A percentile compares a stretch with the other conserved stretches of the same genome.
Conservation (phyloP, 768 basidiomycete species). For the Xerocomus spinulosus region DNA sequence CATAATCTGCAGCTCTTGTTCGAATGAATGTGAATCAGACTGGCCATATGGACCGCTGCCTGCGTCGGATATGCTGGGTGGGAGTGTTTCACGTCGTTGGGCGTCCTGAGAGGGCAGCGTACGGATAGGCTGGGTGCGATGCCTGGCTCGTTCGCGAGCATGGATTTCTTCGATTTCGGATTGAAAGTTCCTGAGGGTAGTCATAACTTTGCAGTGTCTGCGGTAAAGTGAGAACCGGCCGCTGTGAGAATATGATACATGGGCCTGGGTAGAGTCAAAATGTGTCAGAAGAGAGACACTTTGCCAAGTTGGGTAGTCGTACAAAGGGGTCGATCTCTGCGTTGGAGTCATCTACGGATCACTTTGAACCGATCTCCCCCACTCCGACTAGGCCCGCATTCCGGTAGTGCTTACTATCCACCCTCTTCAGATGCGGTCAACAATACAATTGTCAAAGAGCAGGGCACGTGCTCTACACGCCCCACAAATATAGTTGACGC, state of each 20-base stretch:
- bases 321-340: neutral
- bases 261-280: constrained; percentile 2
- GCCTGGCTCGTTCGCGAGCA: constrained; percentile 59
- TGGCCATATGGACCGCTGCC: neutral
- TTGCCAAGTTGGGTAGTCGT: neutral
- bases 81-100: constrained; percentile 48
- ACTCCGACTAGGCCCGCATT: neutral
- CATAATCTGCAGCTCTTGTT: constrained; percentile 17
- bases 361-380: no score
- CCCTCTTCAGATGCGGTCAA: no score
- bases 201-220: constrained; percentile 19
- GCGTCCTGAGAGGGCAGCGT: constrained; percentile 16
- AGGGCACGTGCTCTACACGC: constrained; percentile 17
- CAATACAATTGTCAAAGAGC: neutral
- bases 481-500: no score
- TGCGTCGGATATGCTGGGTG: neutral
- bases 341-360: constrained; percentile 1
- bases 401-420: no score
- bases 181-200: constrained; percentile 42
- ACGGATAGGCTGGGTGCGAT: constrained; percentile 37
- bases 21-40: constrained; percentile 6
- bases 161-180: constrained; percentile 75
- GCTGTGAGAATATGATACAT: constrained; percentile 13
- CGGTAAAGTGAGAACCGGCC: neutral
- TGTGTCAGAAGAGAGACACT: neutral